Conservation (phyloP, 2,329 filamentous ascomycete genomes). For the Verticillium nonalfalfae region DNA sequence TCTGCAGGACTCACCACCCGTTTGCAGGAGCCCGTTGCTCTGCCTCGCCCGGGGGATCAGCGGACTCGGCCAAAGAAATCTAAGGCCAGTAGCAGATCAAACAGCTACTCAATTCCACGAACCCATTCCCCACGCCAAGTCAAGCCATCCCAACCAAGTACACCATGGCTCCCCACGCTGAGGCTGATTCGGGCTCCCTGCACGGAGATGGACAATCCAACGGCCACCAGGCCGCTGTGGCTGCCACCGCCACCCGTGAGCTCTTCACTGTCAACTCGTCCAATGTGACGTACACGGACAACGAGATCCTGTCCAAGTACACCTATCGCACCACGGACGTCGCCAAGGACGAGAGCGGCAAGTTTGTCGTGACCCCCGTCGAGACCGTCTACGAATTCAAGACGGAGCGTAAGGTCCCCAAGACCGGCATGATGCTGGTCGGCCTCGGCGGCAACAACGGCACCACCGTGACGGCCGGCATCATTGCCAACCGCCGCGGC, state of each 20-base stretch:
- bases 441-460: constrained; percentile 99
- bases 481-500: constrained; percentile 86
- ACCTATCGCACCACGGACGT: constrained; percentile 92
- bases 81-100: constrained; percentile 18
- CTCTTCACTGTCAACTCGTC: constrained; percentile 86
- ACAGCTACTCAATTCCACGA: constrained; percentile 6
- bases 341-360: constrained; percentile 59
- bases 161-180: constrained; percentile 88
- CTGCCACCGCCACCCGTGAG: constrained; percentile 34
- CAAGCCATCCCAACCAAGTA: constrained; percentile 20
- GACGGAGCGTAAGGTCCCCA: constrained; percentile 87
- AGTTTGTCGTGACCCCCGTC: constrained; percentile 76
- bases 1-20: constrained; percentile 77
- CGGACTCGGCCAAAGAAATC: constrained; percentile 46
- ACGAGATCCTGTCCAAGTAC: constrained; percentile 88
- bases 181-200: constrained; percentile 58
- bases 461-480: constrained; percentile 92
- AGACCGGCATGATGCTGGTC: constrained; percentile 94
- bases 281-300: constrained; percentile 85
- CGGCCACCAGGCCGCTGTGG: constrained; percentile 26
- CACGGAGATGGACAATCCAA: constrained; percentile 52
- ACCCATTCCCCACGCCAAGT: constrained; percentile 19
- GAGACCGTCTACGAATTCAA: constrained; percentile 96
- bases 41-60: constrained; percentile 78
- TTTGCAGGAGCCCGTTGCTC: constrained; percentile 95